Base-by-base conservation (phyloP, 164 flowering plant species). In the Annona squamosa region DNA sequence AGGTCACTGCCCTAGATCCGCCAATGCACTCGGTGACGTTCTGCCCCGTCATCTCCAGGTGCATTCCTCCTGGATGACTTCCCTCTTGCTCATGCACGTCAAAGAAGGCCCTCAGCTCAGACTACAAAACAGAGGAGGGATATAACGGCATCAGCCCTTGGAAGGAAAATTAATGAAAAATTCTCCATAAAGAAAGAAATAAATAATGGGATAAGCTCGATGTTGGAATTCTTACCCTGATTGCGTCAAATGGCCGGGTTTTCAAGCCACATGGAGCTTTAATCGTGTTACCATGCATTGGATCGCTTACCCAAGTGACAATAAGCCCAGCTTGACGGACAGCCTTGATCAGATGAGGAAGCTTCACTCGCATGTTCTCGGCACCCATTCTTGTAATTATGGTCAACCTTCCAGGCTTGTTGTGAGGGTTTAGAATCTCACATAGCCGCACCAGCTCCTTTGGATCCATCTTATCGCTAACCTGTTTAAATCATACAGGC, bases 41-140 rank as follows among this genome's bases (percentile, higher is more conserved):
- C 80, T 88, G 90, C n/a, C 91, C 91, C 0, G 87, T 88, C 91
- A 88, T 87, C 79, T 88, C 90, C 68, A 87, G 74, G 69, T 88
- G 91, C 47, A 88, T 74, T 59, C 91, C 91, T 71, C 91, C 88
- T 3, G 91, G 85, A 74, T 86, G 80, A 78, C 92, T 88, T 6
- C 90, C 92, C 76, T 87, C 92, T 88, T 85, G 90, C 47, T 86
- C 90, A 69, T 87, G 92, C 42, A 89, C 89, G 59, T 89, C 90
- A 61, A 89, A 86, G 84, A 89, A 89, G 43, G 89, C 92, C 73
- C 88, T 78, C 70, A 89, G 82, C 79, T 89, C 90, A 59, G 88
- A 85, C 92, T 89, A 69, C 41, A 67, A 47, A 12, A 47, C 3
- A 65, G 65, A 63, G 47, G 42, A 7, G 17, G 46, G 5, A 3